A percentile compares a stretch with the other conserved stretches of the same genome.
Conservation (phyloP, 2,329 filamentous ascomycete genomes). For the Pseudogymnoascus sp. region DNA sequence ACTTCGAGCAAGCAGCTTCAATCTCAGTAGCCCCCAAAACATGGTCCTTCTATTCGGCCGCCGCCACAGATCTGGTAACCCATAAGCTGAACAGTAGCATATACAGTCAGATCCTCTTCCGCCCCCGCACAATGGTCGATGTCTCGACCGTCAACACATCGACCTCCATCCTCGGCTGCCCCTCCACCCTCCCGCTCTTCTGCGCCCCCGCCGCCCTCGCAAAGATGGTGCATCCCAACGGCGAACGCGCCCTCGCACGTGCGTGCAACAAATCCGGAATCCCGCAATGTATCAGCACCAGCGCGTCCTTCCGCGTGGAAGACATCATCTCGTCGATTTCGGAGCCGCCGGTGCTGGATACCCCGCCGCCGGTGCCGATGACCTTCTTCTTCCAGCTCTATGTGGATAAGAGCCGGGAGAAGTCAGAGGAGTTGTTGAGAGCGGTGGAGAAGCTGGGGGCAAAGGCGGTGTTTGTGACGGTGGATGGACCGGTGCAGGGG, state of each 20-base stretch:
- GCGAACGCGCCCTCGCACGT: constrained; percentile 51
- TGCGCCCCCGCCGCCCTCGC: constrained; percentile 59
- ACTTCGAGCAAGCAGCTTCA: constrained; percentile 52
- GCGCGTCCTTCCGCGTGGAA: constrained; percentile 49
- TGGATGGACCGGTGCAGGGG: constrained; percentile 49
- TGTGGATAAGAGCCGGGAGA: constrained; percentile 47
- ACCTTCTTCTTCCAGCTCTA: constrained; percentile 55
- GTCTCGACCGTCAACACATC: constrained; percentile 45
- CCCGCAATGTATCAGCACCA: constrained; percentile 55
- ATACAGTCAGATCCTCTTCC: constrained; percentile 50
- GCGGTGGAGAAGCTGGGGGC: constrained; percentile 40
- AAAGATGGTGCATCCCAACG: constrained; percentile 53
- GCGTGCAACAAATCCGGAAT: constrained; percentile 45
- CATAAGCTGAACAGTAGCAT: constrained; percentile 48
- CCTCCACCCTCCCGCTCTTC: constrained; percentile 51
- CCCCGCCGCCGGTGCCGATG: constrained; percentile 22
- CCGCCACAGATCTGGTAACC: constrained; percentile 61
- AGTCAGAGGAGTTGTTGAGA: constrained; percentile 43
- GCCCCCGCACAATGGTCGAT: constrained; percentile 50
- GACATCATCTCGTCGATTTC: constrained; percentile 39
- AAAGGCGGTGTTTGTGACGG: constrained; percentile 49
- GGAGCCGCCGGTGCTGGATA: constrained; percentile 13
- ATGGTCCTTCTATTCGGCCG: constrained; percentile 64
- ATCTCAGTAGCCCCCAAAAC: constrained; percentile 51
- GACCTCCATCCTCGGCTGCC: constrained; percentile 48